phyloP scores from a whole-genome alignment of 2,329 filamentous ascomycete genomes.

The Sporothrix protearum region DNA sequence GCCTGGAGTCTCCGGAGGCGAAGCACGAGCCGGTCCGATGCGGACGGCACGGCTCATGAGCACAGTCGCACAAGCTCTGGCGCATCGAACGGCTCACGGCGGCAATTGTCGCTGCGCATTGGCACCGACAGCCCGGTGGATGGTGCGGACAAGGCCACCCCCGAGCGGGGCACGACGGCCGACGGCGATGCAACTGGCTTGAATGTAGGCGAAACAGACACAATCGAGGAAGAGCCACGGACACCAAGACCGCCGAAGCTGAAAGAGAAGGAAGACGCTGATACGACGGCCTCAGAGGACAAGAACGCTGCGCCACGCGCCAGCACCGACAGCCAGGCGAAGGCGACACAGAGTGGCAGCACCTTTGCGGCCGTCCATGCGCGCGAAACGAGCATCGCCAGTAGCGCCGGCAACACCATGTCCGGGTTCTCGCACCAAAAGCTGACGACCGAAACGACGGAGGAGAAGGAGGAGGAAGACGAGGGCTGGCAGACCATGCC shows the following conservation, averaged over 20 bases:
- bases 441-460: constrained; percentile 56
- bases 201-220: constrained; percentile 23
- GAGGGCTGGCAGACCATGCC: constrained; percentile 91
- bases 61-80: constrained; percentile 23
- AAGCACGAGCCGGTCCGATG: constrained; percentile 24
- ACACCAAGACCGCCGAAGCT: constrained; percentile 30
- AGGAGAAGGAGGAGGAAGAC: constrained; percentile 57
- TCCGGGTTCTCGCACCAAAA: constrained; percentile 94
- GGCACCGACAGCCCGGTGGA: constrained; percentile 9
- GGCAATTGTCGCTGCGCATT: constrained; percentile 20
- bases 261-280: constrained; percentile 13
- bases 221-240: constrained; percentile 29
- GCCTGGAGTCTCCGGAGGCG: constrained; percentile 24
- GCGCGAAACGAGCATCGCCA: constrained; percentile 42
- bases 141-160: neutral
- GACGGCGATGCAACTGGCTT: neutral
- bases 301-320: neutral
- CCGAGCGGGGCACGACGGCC: neutral
- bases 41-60: constrained; percentile 13
- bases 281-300: neutral
- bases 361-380: constrained; percentile 34
- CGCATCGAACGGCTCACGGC: constrained; percentile 26
- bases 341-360: constrained; percentile 20
- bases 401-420: constrained; percentile 38
- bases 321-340: constrained; percentile 7